Percentiles rank a stretch among this genome's conserved stretches.
These are phyloP conservation scores for Teratosphaeria nubilosa DNA, from an alignment of 2,329 filamentous ascomycete genomes.

Conservation along the genomic window DNA sequence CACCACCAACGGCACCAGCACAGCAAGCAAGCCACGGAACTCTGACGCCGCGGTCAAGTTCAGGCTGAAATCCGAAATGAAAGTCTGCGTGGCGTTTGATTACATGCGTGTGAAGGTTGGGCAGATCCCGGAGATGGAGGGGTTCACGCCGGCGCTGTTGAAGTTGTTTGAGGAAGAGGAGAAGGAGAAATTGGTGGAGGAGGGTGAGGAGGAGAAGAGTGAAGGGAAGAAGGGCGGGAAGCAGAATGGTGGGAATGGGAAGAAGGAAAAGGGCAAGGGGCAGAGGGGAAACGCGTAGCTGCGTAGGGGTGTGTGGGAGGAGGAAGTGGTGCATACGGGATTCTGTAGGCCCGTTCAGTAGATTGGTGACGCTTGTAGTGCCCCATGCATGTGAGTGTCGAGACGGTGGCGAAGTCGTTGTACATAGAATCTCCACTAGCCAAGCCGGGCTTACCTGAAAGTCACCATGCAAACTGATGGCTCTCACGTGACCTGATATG, in stretches of 20 bases:
- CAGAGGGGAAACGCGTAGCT: background rate
- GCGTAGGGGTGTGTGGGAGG: background rate
- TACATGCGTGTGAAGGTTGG: conserved; percentile 64
- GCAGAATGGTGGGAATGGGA: background rate
- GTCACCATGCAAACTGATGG: background rate
- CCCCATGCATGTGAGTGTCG: too few species aligned
- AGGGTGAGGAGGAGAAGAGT: background rate
- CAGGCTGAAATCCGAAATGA: conserved; percentile 43
- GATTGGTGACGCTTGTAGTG: too few species aligned
- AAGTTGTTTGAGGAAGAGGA: conserved; percentile 44
- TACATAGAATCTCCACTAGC: background rate
- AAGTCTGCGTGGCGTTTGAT: conserved; percentile 66
- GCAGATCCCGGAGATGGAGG: conserved; percentile 57
- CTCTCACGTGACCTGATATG: background rate
- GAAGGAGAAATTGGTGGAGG: conserved; percentile 4
- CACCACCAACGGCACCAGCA: conserved; percentile 5
- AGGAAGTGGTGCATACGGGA: background rate
- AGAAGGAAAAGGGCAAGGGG: conserved; percentile 3
- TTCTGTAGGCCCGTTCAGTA: too few species aligned
- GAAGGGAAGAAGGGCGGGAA: background rate
- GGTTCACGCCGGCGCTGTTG: conserved; percentile 50
- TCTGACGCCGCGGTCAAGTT: conserved; percentile 16
- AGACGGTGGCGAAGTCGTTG: too few species aligned
- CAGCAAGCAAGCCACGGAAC: too few species aligned
- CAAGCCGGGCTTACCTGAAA: background rate